Percentiles rank a stretch among this genome's conserved stretches.
phyloP scores from a whole-genome alignment of 2,329 filamentous ascomycete genomes.

The Tolypocladium guangdongense region DNA sequence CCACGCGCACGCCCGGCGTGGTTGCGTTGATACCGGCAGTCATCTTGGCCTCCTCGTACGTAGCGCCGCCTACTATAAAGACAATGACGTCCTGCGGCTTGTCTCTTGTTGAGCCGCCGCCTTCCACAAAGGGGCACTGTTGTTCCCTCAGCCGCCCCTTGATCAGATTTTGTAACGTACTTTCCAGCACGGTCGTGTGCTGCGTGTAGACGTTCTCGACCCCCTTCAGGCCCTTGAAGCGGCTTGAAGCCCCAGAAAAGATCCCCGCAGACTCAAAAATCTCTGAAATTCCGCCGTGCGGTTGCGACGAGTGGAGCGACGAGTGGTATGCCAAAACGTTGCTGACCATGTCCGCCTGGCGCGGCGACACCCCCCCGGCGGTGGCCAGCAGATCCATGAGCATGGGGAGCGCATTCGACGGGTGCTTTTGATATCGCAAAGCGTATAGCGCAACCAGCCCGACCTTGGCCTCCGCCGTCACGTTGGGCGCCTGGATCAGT shows the following conservation, averaged over 20 bases:
- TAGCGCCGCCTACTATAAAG: conserved; percentile 87
- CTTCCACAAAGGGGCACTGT: conserved; percentile 89
- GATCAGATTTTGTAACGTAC: conserved; percentile 82
- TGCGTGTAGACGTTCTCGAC: conserved; percentile 99
- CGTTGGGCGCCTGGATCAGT: conserved; percentile 68
- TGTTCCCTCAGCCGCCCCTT: conserved; percentile 80
- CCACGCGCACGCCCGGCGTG: conserved; percentile 77
- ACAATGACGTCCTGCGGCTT: conserved; percentile 95
- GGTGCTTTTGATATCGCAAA: conserved; percentile 79
- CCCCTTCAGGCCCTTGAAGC: conserved; percentile 90
- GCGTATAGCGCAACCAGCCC: conserved; percentile 90
- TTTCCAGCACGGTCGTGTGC: conserved; percentile 80
- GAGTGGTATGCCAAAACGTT: conserved; percentile 79
- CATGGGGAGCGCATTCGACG: conserved; percentile 72
- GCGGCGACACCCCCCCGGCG: conserved; percentile 66
- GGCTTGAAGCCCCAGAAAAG: conserved; percentile 75
- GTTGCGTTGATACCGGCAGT: conserved; percentile 90
- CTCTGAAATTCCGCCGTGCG: conserved; percentile 73
- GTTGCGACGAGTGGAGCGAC: conserved; percentile 69
- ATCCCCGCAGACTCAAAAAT: conserved; percentile 88
- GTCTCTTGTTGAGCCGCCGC: conserved; percentile 74
- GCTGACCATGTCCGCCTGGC: conserved; percentile 67
- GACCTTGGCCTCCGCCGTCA: conserved; percentile 75
- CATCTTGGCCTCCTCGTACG: conserved; percentile 95
- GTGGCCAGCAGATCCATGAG: conserved; percentile 78